Evolutionary conservation across 805 yeast species (phyloP).

Genomic region (Kurtzmaniella cleridarum): DNA sequence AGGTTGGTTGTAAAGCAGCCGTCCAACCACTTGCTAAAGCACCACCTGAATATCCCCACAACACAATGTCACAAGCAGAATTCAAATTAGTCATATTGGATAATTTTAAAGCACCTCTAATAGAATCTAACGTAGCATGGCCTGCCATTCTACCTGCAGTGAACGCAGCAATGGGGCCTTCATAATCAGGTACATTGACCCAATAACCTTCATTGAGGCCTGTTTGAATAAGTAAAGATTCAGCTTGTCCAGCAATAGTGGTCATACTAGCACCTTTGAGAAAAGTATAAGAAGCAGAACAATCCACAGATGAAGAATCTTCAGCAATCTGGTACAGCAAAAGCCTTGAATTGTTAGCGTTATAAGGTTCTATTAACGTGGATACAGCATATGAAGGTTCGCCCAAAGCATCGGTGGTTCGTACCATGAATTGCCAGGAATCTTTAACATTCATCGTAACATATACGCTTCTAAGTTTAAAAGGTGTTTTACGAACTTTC

Average conservation of each 20-base stretch:
- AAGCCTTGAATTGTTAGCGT: constrained; percentile 20
- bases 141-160: constrained; percentile 27
- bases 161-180: constrained; percentile 27
- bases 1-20: constrained; percentile 27
- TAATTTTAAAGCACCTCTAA: constrained; percentile 21
- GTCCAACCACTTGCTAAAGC: constrained; percentile 36
- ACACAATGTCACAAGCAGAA: constrained; percentile 12
- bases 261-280: constrained; percentile 8
- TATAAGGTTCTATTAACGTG: constrained; percentile 24
- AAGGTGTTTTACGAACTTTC: constrained; percentile 16
- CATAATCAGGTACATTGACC: constrained; percentile 29
- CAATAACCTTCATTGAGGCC: constrained; percentile 24
- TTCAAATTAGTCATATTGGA: constrained; percentile 13
- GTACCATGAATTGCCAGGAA: constrained; percentile 18
- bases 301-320: constrained; percentile 21
- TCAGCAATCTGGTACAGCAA: constrained; percentile 24
- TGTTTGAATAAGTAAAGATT: constrained; percentile 13
- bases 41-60: constrained; percentile 38
- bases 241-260: constrained; percentile 6
- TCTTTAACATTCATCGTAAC: constrained; percentile 11
- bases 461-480: constrained; percentile 10
- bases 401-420: constrained; percentile 20
- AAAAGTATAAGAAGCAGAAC: constrained; percentile 24
- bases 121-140: constrained; percentile 22
- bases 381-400: constrained; percentile 20